A percentile compares a stretch with the other conserved stretches of the same genome.
phyloP scores from a whole-genome alignment of 306 rosid genomes.

The Vigna angularis region DNA sequence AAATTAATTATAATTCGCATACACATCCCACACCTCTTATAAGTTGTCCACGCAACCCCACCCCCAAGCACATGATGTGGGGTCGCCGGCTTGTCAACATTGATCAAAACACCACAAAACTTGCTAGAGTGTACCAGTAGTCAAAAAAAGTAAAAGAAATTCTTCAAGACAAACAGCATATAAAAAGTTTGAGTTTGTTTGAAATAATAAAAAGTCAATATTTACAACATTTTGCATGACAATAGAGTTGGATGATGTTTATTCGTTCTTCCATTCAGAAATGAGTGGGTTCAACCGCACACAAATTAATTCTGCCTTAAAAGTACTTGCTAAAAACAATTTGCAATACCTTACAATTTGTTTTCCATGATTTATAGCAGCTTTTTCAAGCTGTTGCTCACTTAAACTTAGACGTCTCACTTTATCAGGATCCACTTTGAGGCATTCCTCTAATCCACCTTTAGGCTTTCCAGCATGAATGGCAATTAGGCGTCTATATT shows the following conservation, averaged over 20 bases:
- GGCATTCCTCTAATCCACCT: slow-evolving; percentile 83
- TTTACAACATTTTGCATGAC: slow-evolving; percentile 21
- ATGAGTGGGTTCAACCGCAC: neutral
- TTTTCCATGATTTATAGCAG: slow-evolving; percentile 65
- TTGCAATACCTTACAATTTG: slow-evolving; percentile 80
- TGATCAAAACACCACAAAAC: slow-evolving; percentile 21
- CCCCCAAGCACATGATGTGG: too few species aligned
- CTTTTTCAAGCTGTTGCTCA: slow-evolving; percentile 92
- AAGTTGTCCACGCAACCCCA: too few species aligned
- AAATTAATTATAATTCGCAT: neutral
- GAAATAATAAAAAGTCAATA: slow-evolving; percentile 12
- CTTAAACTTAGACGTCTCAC: slow-evolving; percentile 94
- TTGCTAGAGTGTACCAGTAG: neutral
- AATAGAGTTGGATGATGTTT: slow-evolving; percentile 16
- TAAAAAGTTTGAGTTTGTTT: neutral
- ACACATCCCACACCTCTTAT: neutral
- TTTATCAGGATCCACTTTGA: slow-evolving; percentile 85
- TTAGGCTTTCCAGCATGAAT: slow-evolving; percentile 98
- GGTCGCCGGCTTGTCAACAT: neutral
- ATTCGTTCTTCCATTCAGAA: neutral
- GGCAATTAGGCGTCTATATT: slow-evolving; percentile 80
- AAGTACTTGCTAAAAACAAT: slow-evolving; percentile 23
- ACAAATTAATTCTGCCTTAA: neutral
- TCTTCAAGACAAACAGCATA: neutral
- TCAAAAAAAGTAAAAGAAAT: slow-evolving; percentile 14